Conservation (phyloP, 768 basidiomycete species). For the Serendipita vermifera region DNA sequence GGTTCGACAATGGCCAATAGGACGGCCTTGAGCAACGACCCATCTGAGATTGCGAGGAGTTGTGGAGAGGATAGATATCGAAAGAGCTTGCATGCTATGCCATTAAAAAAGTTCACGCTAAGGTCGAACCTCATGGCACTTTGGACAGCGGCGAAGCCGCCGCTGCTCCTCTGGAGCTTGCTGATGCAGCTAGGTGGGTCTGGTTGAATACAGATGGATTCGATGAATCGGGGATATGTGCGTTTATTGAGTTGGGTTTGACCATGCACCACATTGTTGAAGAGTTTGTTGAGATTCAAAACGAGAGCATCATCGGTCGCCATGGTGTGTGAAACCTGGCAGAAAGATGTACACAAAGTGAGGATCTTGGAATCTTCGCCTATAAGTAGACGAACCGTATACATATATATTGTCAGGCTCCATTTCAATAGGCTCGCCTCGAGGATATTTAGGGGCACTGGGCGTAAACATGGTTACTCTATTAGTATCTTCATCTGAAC, state of each 20-base stretch:
- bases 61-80: constrained; percentile 28
- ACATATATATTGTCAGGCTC: too few relatives aligned
- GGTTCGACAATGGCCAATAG: constrained; percentile 35
- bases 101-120: constrained; percentile 31
- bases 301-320: constrained; percentile 9
- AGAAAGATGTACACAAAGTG: too few relatives aligned
- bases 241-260: background rate
- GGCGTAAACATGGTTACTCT: too few relatives aligned
- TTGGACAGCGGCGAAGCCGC: constrained; percentile 31
- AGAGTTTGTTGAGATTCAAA: constrained; percentile 24
- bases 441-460: too few relatives aligned
- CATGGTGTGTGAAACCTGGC: too few relatives aligned
- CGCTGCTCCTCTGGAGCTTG: constrained; percentile 25
- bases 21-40: constrained; percentile 30
- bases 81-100: constrained; percentile 26
- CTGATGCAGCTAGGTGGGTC: constrained; percentile 29
- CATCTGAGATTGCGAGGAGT: constrained; percentile 30
- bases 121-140: constrained; percentile 31
- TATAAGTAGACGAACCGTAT: too few relatives aligned
- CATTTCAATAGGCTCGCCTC: too few relatives aligned
- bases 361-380: too few relatives aligned
- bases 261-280: constrained; percentile 7
- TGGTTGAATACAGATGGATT: constrained; percentile 32
- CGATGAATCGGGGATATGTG: constrained; percentile 27
- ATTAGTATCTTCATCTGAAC: too few relatives aligned